Base-by-base conservation (phyloP, 1,284 basidiomycete species). In the Rugiboletus extremiorientalis region DNA sequence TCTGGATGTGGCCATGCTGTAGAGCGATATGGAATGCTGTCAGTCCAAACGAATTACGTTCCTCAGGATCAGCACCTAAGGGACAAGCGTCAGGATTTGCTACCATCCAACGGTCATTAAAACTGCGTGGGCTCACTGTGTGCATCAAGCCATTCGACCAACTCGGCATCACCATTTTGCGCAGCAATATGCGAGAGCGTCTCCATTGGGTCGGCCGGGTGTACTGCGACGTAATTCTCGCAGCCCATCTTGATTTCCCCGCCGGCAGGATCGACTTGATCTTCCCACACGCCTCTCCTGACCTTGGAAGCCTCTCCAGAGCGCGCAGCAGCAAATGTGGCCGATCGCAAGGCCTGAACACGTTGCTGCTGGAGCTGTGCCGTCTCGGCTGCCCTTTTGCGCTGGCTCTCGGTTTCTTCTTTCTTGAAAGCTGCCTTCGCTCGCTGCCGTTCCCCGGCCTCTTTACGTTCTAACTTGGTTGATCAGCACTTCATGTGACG, bases 21-120 rank as follows among this genome's bases (percentile, higher is more conserved):
- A 90, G 67, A n/a, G 86, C 86, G 52, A 84, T 61, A 68, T 91
- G 88, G 72, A 89, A 84, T 3, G 85, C 79, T 5, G 88, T 86
- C 51, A 80, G 72, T 30, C 80, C 80, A 49, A 75, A 62, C 1
- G 76, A 77, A 69, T 90, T 79, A 52, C 81, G 80, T 69, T 91
- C 88, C 56, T 89, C 88, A 25, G 81, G 75, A 59, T 89, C 85
- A 47, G 86, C 86, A 72, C 83, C 89, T 91, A 65, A 40, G 44
- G 45, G 50, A 47, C 46, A 59, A 58, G 55, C 50, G 56, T 62
- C 59, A 61, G 59, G 55, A 63, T 65, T 60, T 61, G 55, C 59
- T 59, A 56, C 49, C 49, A 58, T 54, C 34, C 52, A 63, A 36
- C 63, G 59, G 60, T 49, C 45, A 68, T 59, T 62, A 64, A 64